Percentiles rank a stretch among this genome's conserved stretches.
These are phyloP conservation scores for Posidonia oceanica DNA, from an alignment of 116 monocot genomes.

Conservation along the genomic window DNA sequence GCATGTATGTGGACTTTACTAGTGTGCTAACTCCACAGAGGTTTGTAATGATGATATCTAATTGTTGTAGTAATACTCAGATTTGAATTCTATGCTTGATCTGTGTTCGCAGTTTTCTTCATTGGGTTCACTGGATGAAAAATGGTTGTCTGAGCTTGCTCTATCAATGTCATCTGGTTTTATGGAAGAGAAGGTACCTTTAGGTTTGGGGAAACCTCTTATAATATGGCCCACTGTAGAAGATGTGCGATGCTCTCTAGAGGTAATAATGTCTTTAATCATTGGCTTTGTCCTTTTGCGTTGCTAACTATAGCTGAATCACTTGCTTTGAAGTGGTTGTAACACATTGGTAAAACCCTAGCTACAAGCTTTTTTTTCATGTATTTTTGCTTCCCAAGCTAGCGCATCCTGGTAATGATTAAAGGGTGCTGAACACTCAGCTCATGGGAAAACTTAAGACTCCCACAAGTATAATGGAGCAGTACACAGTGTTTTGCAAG, in stretches of 20 bases:
- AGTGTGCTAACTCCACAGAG: too few relatives aligned
- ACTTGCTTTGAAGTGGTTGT: too few relatives aligned
- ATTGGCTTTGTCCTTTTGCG: not conserved
- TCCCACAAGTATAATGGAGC: too few relatives aligned
- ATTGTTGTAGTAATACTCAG: too few relatives aligned
- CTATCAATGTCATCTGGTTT: slow-evolving; percentile 67
- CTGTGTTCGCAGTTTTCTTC: slow-evolving; percentile 72
- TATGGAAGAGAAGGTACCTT: slow-evolving; percentile 41
- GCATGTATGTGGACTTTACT: too few relatives aligned
- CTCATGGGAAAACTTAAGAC: too few relatives aligned
- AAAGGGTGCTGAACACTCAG: too few relatives aligned
- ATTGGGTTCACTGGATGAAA: slow-evolving; percentile 91
- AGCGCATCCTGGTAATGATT: too few relatives aligned
- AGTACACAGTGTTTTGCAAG: too few relatives aligned
- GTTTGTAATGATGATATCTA: too few relatives aligned
- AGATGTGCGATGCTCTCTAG: slow-evolving; percentile 89
- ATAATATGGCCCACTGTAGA: slow-evolving; percentile 95
- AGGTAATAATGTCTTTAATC: slow-evolving; percentile 32
- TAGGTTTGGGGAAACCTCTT: slow-evolving; percentile 66
- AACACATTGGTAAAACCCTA: not conserved
- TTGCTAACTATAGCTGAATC: not conserved
- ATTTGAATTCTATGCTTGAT: not conserved
- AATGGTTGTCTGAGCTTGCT: slow-evolving; percentile 74
- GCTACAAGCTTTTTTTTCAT: not conserved
- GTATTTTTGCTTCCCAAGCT: not conserved